Percentiles rank a stretch among this genome's conserved stretches.
Conservation (phyloP, 768 basidiomycete genomes). For the Kwoniella sp. region DNA sequence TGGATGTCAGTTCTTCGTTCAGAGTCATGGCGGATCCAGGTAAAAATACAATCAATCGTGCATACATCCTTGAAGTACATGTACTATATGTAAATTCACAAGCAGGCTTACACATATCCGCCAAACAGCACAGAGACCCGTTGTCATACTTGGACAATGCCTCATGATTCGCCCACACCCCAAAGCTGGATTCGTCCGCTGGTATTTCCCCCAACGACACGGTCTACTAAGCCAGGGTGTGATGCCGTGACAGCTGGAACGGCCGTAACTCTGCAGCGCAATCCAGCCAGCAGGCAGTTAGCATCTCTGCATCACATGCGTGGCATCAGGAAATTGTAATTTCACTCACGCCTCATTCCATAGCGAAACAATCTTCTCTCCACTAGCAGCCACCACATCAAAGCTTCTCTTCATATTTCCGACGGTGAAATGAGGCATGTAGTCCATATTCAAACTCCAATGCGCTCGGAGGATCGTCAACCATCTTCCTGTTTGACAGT, state of each 20-base stretch:
- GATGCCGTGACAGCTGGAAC: conserved; percentile 57
- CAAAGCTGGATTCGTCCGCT: conserved; percentile 54
- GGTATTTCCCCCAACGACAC: conserved; percentile 56
- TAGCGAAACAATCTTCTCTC: conserved; percentile 46
- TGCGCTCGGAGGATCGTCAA: conserved; percentile 58
- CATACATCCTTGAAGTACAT: too few relatives aligned
- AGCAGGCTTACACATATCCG: too few relatives aligned
- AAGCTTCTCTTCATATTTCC: conserved; percentile 58
- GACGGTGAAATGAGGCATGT: conserved; percentile 54
- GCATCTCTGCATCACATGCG: too few relatives aligned
- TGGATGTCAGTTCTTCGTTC: too few relatives aligned
- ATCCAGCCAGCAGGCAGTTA: too few relatives aligned
- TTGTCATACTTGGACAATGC: too few relatives aligned
- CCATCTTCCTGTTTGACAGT: conserved; percentile 58
- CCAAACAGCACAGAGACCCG: too few relatives aligned
- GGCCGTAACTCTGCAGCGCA: conserved; percentile 54
- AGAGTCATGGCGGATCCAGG: too few relatives aligned
- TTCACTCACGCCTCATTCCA: conserved; percentile 48
- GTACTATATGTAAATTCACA: too few relatives aligned
- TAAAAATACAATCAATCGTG: too few relatives aligned
- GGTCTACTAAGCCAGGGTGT: conserved; percentile 54
- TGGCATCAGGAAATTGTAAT: too few relatives aligned
- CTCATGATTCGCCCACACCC: conserved; percentile 20
- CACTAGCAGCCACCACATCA: conserved; percentile 53
- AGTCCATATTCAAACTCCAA: conserved; percentile 55